Conservation (phyloP, 208 protist genomes). For the Trypanosoma lewisi region DNA sequence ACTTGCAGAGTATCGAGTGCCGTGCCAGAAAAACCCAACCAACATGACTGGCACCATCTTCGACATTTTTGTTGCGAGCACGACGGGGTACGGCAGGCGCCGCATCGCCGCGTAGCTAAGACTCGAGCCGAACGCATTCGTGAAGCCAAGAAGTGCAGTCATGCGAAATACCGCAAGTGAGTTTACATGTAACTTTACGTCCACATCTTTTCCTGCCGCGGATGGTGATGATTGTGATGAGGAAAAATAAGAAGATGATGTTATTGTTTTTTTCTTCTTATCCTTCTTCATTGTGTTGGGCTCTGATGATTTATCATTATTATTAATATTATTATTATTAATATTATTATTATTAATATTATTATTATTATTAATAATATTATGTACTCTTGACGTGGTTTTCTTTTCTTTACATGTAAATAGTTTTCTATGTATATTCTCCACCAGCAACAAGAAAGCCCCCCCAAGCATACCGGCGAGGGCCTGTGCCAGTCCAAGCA, state of each 20-base stretch:
- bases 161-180: slow-evolving; percentile 1
- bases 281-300: background rate
- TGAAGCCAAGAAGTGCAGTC: slow-evolving; percentile 65
- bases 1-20: slow-evolving; percentile 51
- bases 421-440: background rate
- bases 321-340: background rate
- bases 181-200: background rate
- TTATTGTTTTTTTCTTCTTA: background rate
- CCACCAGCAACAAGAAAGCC: slow-evolving; percentile 19
- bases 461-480: slow-evolving; percentile 21
- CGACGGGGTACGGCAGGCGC: slow-evolving; percentile 71
- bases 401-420: no score
- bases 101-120: slow-evolving; percentile 78
- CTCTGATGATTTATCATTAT: background rate
- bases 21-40: slow-evolving; percentile 70
- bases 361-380: background rate
- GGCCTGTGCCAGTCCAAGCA: slow-evolving; percentile 31
- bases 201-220: no score
- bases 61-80: slow-evolving; percentile 81
- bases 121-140: slow-evolving; percentile 63
- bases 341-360: background rate
- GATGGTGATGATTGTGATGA: no score
- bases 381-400: background rate
- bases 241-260: background rate
- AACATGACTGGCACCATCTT: slow-evolving; percentile 88